Evolutionary conservation across 2,329 filamentous ascomycete species (phyloP), one percentile per base, ranked within the genome.

Genomic region (Pseudopyricularia cyperi): DNA sequence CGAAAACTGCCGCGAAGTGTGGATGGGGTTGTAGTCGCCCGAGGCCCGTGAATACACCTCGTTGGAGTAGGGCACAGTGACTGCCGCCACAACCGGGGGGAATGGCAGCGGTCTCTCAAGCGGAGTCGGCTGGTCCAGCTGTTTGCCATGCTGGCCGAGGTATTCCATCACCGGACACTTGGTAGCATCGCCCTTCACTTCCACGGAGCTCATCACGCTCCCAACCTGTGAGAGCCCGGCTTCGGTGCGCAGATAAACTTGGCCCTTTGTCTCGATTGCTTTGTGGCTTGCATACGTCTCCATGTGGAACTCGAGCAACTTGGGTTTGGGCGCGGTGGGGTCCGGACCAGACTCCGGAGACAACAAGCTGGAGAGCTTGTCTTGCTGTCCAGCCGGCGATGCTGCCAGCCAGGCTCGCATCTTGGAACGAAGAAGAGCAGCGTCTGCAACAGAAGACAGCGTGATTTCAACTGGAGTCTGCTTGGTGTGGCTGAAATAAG

Each of bases 41-140:
- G 68, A 69, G 7, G 62, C 60, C 1, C 55, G 53, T 2, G 66
- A 60, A 55, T 62, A 97, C 72, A 26, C 19, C 14, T 26, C 6
- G 30, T 17, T 35, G 47, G 32, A 19, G n/a, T 3, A 12, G 3
- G 47, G 30, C 15, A 12, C 19, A 1, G 28, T 32, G 47, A 49
- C 6, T 17, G 47, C 28, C 28, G 47, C n/a, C 15, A 32, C 28
- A 12, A 32, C 14, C 7, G n/a, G 28, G 33, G 9, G 47, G 28
- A 7, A 30, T 12, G 1, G 28, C 3, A 15, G 15, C n/a, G 32
- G 47, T 11, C 7, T 26, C 24, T 2, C 17, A 7, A 17, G 24
- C 28, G 1, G 9, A 17, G 2, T 17, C 15, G 28, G 46, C 4
- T 19, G 47, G 32, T 22, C 14, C 7, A 33, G 47, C 8, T 28